Base-by-base conservation (phyloP, 1,139 yeast species). In the Candida dubliniensis region DNA sequence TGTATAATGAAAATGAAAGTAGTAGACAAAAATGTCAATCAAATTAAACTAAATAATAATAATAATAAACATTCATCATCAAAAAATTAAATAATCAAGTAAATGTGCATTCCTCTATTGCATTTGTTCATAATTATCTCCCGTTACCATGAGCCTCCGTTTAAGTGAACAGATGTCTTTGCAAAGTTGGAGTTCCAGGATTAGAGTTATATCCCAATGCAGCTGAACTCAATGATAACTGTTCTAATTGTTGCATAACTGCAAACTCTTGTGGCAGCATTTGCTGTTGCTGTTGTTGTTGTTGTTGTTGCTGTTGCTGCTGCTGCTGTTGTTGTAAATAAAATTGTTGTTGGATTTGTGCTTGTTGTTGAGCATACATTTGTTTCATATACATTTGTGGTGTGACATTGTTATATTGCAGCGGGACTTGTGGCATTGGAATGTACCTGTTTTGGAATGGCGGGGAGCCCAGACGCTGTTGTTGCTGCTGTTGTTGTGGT, bases 191-290 rank as follows among this genome's bases (percentile, higher is more conserved):
- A 7, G 71, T 73, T 8, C 75, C 74, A 8, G 79, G 79, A 44
- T 68, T 71, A 9, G 77, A 71, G 46, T 67, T 67, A 50, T 74
- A 75, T 1, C 79, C 79, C 63, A 74, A 57, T 1, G 79, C 79
- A 4, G 77, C 79, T 2, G 79, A 73, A 45, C 76, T 72, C 47
- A 75, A 58, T 1, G 78, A 72, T 41, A 75, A 60, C 51, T 73
- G 77, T 53, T 75, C 79, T 55, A 75, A 70, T 51, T 74, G 79
- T 53, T 70, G 74, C 77, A 74, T 71, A 8, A 72, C 74, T 6
- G 62, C 64, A 40, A 60, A 49, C 42, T 68, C 74, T 44, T 66
- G 70, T 23, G 59, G 63, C 34, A 49, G 54, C 35, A 44, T 53
- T 29, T 48, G 54, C 23, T 46, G 52, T 18, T 50, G 56, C 35